Evolutionary conservation across 345 rosid genomes (phyloP), one percentile per base, ranked within the genome.

Genomic region (Adansonia digitata): DNA sequence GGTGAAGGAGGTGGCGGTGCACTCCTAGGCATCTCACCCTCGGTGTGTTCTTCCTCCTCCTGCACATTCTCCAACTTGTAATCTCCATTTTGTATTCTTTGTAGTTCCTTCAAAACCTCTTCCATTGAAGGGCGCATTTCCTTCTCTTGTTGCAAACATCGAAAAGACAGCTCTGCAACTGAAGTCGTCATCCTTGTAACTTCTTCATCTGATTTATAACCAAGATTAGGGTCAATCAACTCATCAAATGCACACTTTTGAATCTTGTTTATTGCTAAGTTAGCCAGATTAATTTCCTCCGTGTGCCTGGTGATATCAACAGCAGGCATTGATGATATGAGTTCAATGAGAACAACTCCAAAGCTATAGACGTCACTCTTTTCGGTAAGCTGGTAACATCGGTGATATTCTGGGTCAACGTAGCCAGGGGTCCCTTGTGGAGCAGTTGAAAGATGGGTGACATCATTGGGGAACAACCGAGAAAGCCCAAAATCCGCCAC

Each of bases 291-390:
- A 62, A 87, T 86, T 78, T 90, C 91, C 7, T 79, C 62, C 79
- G 77, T 86, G 55, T 82, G 70, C 73, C 92, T 86, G 22, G 5
- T 81, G 57, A 84, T 86, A 56, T 90, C 95, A 20, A 90, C 88
- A 18, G 91, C 92, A 7, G 91, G 95, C 89, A 82, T 81, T 2
- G 91, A 90, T 0, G 91, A 83, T 53, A 87, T 55, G 24, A 90
- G 89, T 83, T 90, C 92, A 10, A 79, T 70, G 14, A 90, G 84
- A 15, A 90, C 92, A 27, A 90, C 95, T 22, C 90, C 93, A 26
- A 90, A 90, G 82, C 95, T 90, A 49, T 87, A 90, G 1, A 90
- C 93, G 43, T 90, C 95, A 48, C 95, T 90, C 82, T 85, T 88
- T 46, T 77, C 85, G 0, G 88, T 90, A 18, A 90, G 82, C 76